These are phyloP conservation scores for Helenozyma baotianmanensis DNA, from an alignment of 805 yeast species.

Conservation along the genomic window DNA sequence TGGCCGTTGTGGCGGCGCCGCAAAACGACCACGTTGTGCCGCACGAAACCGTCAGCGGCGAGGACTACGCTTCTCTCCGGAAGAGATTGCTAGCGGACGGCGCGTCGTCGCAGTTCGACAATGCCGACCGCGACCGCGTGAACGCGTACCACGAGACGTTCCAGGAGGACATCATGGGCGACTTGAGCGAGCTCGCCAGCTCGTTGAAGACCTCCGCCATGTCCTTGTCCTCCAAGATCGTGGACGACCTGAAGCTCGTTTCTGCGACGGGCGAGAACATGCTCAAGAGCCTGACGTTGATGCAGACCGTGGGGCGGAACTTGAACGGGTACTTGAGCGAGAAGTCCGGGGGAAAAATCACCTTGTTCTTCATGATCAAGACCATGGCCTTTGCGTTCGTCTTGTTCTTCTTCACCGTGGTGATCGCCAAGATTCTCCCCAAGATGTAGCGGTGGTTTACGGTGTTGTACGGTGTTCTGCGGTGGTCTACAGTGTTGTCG, in stretches of 20 bases:
- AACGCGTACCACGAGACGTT: constrained; percentile 39
- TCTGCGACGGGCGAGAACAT: constrained; percentile 33
- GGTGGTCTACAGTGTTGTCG: too few relatives aligned
- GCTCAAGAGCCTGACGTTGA: constrained; percentile 18
- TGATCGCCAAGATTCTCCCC: constrained; percentile 34
- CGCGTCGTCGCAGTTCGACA: constrained; percentile 7
- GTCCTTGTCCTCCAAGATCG: constrained; percentile 32
- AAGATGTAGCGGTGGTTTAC: too few relatives aligned
- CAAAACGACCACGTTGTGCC: neutral
- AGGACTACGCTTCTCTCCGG: constrained; percentile 13
- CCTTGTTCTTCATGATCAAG: constrained; percentile 35
- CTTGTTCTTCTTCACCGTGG: constrained; percentile 27
- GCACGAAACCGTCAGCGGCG: neutral
- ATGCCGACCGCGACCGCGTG: constrained; percentile 13
- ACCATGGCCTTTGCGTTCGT: constrained; percentile 22
- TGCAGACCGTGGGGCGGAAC: constrained; percentile 28
- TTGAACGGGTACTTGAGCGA: constrained; percentile 33
- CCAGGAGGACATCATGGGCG: constrained; percentile 47
- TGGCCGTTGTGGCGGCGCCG: neutral
- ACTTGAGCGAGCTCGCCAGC: constrained; percentile 45
- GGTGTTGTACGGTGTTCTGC: too few relatives aligned
- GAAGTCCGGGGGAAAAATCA: constrained; percentile 38
- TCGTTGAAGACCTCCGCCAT: constrained; percentile 46
- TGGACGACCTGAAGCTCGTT: constrained; percentile 32
- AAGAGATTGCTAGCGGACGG: constrained; percentile 14